Evolutionary conservation across 2,329 filamentous ascomycete species (phyloP).

Genomic region (Pseudocercospora vitis): DNA sequence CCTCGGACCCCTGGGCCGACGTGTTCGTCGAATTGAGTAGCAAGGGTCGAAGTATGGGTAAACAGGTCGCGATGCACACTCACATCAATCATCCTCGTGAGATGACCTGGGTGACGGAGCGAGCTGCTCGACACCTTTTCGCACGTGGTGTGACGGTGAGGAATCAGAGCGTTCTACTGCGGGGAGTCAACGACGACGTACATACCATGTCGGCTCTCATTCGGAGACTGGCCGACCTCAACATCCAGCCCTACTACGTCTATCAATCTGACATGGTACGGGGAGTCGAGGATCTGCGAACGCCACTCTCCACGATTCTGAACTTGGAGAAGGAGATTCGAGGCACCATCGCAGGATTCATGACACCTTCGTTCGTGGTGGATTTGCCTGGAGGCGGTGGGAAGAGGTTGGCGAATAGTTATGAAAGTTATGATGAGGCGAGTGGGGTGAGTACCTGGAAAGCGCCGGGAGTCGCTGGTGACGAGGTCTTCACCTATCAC

Average conservation of each 20-base stretch:
- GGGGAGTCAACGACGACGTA: constrained; percentile 59
- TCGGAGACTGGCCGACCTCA: constrained; percentile 55
- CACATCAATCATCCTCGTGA: constrained; percentile 66
- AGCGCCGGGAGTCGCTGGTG: constrained; percentile 55
- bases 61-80: constrained; percentile 63
- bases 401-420: constrained; percentile 59
- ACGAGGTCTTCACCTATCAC: constrained; percentile 56
- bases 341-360: constrained; percentile 62
- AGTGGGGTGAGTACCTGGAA: constrained; percentile 57
- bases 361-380: constrained; percentile 63
- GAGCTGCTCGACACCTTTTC: constrained; percentile 54
- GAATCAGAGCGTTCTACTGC: constrained; percentile 62
- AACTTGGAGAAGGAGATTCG: constrained; percentile 59
- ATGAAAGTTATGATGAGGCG: constrained; percentile 54
- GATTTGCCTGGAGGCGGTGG: constrained; percentile 64
- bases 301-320: constrained; percentile 59
- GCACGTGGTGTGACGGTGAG: constrained; percentile 56
- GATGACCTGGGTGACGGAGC: constrained; percentile 60
- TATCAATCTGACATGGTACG: constrained; percentile 65
- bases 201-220: constrained; percentile 57
- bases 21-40: constrained; percentile 55
- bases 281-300: constrained; percentile 62
- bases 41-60: constrained; percentile 54
- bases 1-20: constrained; percentile 54
- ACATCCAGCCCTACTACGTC: constrained; percentile 63